These are phyloP conservation scores for Lentinus tigrinus DNA, from an alignment of 768 basidiomycete species.

Conservation along the genomic window DNA sequence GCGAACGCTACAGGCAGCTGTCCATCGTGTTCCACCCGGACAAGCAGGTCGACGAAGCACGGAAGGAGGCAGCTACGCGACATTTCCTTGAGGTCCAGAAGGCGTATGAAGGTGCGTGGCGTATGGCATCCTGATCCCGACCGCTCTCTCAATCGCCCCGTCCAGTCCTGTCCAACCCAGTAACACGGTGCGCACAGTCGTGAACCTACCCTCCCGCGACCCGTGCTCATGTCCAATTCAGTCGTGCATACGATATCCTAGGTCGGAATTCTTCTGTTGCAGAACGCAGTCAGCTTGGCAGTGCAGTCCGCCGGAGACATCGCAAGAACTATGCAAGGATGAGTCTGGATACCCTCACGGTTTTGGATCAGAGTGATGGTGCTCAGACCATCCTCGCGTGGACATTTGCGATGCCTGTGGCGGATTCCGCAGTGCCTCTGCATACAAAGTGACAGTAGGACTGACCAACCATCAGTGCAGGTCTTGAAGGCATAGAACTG, in stretches of 20 bases:
- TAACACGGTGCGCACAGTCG: conserved; percentile 51
- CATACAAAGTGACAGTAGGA: not conserved
- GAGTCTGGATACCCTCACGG: too few species aligned
- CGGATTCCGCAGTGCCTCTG: not conserved
- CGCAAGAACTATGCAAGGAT: too few species aligned
- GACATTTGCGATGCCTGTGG: conserved; percentile 20
- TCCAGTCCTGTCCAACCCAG: conserved; percentile 66
- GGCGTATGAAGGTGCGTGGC: conserved; percentile 70
- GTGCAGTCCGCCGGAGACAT: too few species aligned
- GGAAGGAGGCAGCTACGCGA: conserved; percentile 58
- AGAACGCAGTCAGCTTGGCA: too few species aligned
- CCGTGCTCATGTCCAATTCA: conserved; percentile 25
- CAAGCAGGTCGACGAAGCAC: conserved; percentile 61
- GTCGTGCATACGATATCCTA: conserved; percentile 74
- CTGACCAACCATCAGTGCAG: conserved; percentile 18
- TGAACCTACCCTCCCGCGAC: conserved; percentile 2
- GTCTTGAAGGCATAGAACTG: conserved; percentile 21
- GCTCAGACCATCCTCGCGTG: too few species aligned
- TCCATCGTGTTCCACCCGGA: conserved; percentile 86
- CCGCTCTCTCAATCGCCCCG: not conserved
- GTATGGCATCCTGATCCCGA: not conserved
- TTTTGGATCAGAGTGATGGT: too few species aligned
- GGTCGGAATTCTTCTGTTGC: conserved; percentile 36
- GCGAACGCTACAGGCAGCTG: conserved; percentile 68
- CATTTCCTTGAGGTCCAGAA: conserved; percentile 77